Evolutionary conservation across 1,284 basidiomycete species (phyloP).

Genomic region (Athelia sp.): DNA sequence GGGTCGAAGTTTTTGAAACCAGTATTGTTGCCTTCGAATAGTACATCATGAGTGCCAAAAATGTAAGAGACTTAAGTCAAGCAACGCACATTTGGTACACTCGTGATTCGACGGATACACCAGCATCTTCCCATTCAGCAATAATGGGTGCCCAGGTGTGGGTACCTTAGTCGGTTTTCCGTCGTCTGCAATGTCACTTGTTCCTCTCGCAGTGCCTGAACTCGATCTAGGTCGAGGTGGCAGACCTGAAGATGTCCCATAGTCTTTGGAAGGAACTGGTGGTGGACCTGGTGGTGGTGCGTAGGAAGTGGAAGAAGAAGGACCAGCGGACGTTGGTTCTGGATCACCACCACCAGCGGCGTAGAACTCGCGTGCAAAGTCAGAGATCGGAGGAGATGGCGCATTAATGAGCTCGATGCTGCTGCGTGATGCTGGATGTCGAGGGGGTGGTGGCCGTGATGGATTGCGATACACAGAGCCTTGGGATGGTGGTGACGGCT

Average conservation of each 20-base stretch:
- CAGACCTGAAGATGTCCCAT: constrained; percentile 10
- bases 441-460: not conserved
- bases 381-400: constrained; percentile 4
- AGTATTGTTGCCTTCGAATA: constrained; percentile 40
- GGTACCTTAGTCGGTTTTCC: constrained; percentile 36
- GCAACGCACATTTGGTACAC: constrained; percentile 31
- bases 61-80: not conserved
- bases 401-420: not conserved
- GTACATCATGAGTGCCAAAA: not conserved
- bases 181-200: constrained; percentile 22
- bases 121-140: constrained; percentile 33
- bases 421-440: not conserved
- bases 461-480: not conserved
- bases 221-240: constrained; percentile 2
- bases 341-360: constrained; percentile 17
- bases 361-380: constrained; percentile 32
- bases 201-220: not conserved
- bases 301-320: constrained; percentile 4
- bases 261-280: constrained; percentile 5
- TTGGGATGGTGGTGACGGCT: no score
- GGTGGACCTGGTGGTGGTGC: constrained; percentile 17
- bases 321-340: not conserved
- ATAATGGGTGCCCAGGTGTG: constrained; percentile 36
- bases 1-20: constrained; percentile 41
- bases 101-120: constrained; percentile 34